Percentiles rank a stretch among this genome's conserved stretches.
These are phyloP conservation scores for Chytridiales sp. DNA, from an alignment of 371 early-diverging fungal genomes.

Conservation along the genomic window DNA sequence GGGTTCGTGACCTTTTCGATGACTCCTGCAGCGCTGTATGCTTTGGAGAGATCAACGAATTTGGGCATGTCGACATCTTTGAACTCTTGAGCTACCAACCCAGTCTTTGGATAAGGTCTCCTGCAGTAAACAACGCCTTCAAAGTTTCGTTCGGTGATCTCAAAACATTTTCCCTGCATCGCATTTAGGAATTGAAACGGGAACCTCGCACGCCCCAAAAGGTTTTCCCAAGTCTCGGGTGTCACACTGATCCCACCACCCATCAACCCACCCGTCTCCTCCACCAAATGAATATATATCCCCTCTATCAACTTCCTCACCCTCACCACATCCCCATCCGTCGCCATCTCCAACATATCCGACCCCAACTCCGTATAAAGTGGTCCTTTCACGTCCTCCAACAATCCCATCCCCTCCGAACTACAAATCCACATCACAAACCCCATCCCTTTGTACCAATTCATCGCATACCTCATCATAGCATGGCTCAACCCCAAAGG, in stretches of 20 bases:
- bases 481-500: slow-evolving; percentile 14
- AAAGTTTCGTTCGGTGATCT: background rate
- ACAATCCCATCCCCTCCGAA: slow-evolving; percentile 7
- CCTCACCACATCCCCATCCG: background rate
- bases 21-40: background rate
- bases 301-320: background rate
- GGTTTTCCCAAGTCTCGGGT: background rate
- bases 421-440: slow-evolving; percentile 23
- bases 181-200: slow-evolving; percentile 4
- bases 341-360: slow-evolving; percentile 3
- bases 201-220: background rate
- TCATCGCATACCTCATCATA: slow-evolving; percentile 12
- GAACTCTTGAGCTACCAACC: background rate
- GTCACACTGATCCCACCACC: background rate
- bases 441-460: slow-evolving; percentile 14
- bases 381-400: background rate
- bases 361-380: background rate
- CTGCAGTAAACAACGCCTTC: slow-evolving; percentile 6
- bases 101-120: background rate
- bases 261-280: background rate
- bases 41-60: background rate
- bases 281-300: background rate
- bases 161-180: background rate
- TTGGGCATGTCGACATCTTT: background rate
- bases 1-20: background rate